Evolutionary conservation across 352 stramenopile species (phyloP), one percentile per base, ranked within the genome.

Genomic region (Elongisporangium undulatum): DNA sequence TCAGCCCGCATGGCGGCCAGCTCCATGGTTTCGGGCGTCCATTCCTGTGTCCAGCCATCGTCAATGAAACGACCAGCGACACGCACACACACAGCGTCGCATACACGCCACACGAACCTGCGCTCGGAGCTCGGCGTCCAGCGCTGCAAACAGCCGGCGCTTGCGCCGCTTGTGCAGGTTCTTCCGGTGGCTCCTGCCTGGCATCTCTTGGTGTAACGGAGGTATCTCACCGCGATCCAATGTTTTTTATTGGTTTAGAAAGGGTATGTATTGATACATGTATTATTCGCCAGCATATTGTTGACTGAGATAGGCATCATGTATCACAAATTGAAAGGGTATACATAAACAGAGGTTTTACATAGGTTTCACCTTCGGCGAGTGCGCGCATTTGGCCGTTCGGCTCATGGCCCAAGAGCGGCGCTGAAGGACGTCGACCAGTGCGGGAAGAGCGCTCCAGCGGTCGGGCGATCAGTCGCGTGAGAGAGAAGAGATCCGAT

Each of bases 161-260:
- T 83, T 82, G 49, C 68, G 73, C 50, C 86, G 82, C 76, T 95
- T 95, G 39, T 82, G 75, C 49, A 71, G 39, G 67, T 95, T 95
- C 79, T 94, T 95, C 41, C 74, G 77, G 57, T 76, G 71, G 1
- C 84, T 94, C 16, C 81, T 39, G 54, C 12, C 48, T 48, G 26
- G 17, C 15, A 49, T 57, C 26, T 49, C 13, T 16, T 34, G 48
- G 20, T 13, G 15, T n/a, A n/a, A 10, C 12, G 26, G 48, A 15
- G 8, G 13, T 23, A n/a, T 12, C 5, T 23, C n/a, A 17, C 22
- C n/a, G 7, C 7, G 6, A 55, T 3, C 48, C 13, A 53, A 2
- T 22, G 2, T 19, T 8, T 9, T 19, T 13, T 49, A 50, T 39
- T 26, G 19, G 20, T 22, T 12, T 7, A 5, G 34, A 61, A 50